Evolutionary conservation across 768 basidiomycete species (phyloP).

Genomic region (Lenzites betulinus): DNA sequence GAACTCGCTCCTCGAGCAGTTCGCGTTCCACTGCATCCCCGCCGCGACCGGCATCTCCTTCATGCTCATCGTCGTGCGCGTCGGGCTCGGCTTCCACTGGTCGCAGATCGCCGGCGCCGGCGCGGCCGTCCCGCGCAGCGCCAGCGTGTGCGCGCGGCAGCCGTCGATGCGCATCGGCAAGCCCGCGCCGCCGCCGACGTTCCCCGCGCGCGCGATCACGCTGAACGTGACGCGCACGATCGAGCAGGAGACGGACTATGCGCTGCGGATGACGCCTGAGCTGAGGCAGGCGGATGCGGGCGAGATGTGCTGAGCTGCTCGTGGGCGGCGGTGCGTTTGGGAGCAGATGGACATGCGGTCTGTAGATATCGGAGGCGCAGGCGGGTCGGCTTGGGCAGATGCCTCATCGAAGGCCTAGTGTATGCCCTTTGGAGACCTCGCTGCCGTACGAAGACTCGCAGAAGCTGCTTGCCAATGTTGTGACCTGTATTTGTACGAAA

Average conservation of each 20-base stretch:
- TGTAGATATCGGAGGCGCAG: not conserved
- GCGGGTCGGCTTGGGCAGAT: too few relatives aligned
- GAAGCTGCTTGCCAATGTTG: not conserved
- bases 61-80: constrained; percentile 22
- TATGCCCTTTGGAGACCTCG: too few relatives aligned
- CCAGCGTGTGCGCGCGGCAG: not conserved
- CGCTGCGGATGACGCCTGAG: constrained; percentile 4
- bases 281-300: not conserved
- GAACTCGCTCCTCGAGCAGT: constrained; percentile 7
- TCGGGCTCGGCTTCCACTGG: constrained; percentile 18
- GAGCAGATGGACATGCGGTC: too few relatives aligned
- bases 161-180: constrained; percentile 7
- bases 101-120: constrained; percentile 2
- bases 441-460: too few relatives aligned
- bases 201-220: constrained; percentile 6
- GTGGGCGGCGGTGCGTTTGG: too few relatives aligned
- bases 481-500: not conserved
- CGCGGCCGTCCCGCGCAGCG: not conserved
- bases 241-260: constrained; percentile 17
- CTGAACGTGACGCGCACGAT: constrained; percentile 13
- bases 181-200: not conserved
- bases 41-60: constrained; percentile 20
- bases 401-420: too few relatives aligned
- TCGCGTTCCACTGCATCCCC: constrained; percentile 17
- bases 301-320: not conserved